A percentile compares a stretch with the other conserved stretches of the same genome.
These are phyloP conservation scores for Salix purpurea DNA, from an alignment of 345 rosid species.

Conservation along the genomic window DNA sequence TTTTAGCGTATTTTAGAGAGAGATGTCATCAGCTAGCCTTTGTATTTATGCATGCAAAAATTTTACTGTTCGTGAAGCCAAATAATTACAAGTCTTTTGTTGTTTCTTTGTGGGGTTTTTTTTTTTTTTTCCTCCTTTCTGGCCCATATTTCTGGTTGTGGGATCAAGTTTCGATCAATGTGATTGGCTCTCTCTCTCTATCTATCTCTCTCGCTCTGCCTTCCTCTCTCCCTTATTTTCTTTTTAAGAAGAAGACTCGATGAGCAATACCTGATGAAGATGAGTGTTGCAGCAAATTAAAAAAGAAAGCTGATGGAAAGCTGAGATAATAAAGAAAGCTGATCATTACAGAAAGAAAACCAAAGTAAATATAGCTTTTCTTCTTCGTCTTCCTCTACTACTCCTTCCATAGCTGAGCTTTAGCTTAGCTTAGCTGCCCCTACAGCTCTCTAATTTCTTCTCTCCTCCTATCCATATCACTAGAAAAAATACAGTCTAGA, in stretches of 20 bases:
- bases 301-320: conserved; percentile 19
- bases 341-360: conserved; percentile 22
- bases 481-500: too few relatives aligned
- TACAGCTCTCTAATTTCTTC: neutral
- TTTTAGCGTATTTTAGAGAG: conserved; percentile 19
- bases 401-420: neutral
- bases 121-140: conserved; percentile 12
- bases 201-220: conserved; percentile 7
- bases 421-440: neutral
- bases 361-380: conserved; percentile 9
- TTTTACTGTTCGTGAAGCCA: conserved; percentile 15
- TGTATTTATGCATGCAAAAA: conserved; percentile 28
- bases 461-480: neutral
- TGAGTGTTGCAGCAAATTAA: conserved; percentile 27
- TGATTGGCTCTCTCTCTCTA: conserved; percentile 29
- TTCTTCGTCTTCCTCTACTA: neutral
- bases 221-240: conserved; percentile 7
- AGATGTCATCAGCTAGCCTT: neutral
- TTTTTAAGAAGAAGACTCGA: conserved; percentile 22
- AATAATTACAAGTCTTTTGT: conserved; percentile 38
- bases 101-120: conserved; percentile 29
- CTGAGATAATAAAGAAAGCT: conserved; percentile 23
- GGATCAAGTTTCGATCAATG: conserved; percentile 36
- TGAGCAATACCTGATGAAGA: conserved; percentile 33
- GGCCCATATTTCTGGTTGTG: conserved; percentile 40